Conservation (phyloP, 192 early-diverging fungal genomes). For the Linnemannia schmuckeri region DNA sequence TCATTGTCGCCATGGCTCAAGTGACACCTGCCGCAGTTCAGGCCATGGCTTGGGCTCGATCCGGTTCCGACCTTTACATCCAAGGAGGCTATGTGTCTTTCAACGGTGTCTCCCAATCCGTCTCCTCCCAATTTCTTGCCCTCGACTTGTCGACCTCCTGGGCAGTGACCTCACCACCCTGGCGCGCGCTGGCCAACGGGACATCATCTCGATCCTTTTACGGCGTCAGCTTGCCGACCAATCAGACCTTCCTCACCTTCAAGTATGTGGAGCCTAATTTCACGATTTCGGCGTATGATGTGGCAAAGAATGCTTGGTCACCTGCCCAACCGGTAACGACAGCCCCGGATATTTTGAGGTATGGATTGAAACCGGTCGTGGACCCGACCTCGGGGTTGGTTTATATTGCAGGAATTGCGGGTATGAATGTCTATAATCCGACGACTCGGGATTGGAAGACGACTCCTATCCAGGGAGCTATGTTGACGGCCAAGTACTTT, state of each 20-base stretch:
- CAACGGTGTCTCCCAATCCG: not conserved
- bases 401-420: conserved; percentile 6
- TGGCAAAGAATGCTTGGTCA: not conserved
- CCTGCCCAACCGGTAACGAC: not conserved
- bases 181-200: conserved; percentile 7
- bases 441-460: not conserved
- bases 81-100: conserved; percentile 16
- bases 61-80: conserved; percentile 3
- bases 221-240: not conserved
- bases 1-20: conserved; percentile 1
- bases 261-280: not conserved
- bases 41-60: conserved; percentile 9
- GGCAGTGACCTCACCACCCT: conserved; percentile 7
- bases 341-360: not conserved
- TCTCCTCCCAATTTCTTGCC: not conserved
- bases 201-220: not conserved
- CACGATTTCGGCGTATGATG: not conserved
- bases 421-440: conserved; percentile 4
- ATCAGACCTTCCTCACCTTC: conserved; percentile 16
- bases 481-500: conserved; percentile 11
- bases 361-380: conserved; percentile 4
- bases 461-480: not conserved
- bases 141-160: conserved; percentile 15
- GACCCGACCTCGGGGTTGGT: conserved; percentile 19
- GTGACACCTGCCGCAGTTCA: conserved; percentile 14